These are phyloP conservation scores for Globisporangium carolinianum DNA, from an alignment of 352 stramenopile genomes.

Conservation along the genomic window DNA sequence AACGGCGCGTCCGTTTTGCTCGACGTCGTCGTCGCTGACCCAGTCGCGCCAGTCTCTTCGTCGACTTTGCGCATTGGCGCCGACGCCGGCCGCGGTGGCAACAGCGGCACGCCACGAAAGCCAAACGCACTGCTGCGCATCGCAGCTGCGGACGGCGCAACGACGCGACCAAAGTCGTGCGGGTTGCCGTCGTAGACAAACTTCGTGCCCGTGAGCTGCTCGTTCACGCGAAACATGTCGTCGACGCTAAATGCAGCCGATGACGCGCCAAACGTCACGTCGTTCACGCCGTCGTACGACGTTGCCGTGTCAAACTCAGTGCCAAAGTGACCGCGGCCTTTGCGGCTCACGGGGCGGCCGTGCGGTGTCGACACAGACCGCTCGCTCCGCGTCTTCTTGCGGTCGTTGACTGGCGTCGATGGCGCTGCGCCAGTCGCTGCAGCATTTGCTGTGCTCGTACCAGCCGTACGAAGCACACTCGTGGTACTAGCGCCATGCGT, in stretches of 20 bases:
- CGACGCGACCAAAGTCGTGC: conserved; percentile 84
- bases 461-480: conserved; percentile 1
- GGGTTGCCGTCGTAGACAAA: conserved; percentile 95
- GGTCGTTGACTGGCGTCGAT: conserved; percentile 7
- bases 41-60: conserved; percentile 20
- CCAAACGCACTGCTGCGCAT: conserved; percentile 1
- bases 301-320: conserved; percentile 75
- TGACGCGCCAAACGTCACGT: conserved; percentile 78
- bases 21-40: conserved; percentile 12
- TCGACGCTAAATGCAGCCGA: conserved; percentile 86
- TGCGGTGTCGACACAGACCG: conserved; percentile 74
- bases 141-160: not conserved
- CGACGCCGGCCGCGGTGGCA: conserved; percentile 28
- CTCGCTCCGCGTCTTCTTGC: conserved; percentile 35
- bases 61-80: conserved; percentile 43
- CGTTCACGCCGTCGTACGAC: conserved; percentile 83
- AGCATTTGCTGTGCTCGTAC: conserved; percentile 2
- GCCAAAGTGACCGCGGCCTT: conserved; percentile 71
- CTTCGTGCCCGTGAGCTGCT: conserved; percentile 86
- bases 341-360: conserved; percentile 27
- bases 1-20: conserved; percentile 44
- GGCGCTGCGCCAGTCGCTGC: not conserved
- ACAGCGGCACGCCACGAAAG: conserved; percentile 21
- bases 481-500: conserved; percentile 2
- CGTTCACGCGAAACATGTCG: conserved; percentile 95